Evolutionary conservation across 2,329 filamentous ascomycete genomes (phyloP).

Genomic region (Leptographium galeiforme): DNA sequence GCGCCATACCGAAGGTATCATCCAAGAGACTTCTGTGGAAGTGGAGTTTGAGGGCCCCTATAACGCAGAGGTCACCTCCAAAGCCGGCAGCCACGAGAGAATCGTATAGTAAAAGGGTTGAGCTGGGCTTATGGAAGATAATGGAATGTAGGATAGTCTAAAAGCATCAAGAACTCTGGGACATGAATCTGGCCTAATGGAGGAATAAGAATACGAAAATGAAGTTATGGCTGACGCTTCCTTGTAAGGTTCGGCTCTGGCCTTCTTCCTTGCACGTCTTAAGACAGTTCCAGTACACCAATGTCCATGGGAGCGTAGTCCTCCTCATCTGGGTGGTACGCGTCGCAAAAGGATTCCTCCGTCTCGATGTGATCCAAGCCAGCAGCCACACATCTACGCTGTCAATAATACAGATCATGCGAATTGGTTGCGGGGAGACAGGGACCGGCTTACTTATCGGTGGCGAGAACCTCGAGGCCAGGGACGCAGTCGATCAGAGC

Average conservation of each 20-base stretch:
- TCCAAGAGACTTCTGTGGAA: not conserved
- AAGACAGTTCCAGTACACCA: not conserved
- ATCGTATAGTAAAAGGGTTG: not conserved
- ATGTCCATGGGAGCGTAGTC: not conserved
- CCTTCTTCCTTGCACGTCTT: too few relatives aligned
- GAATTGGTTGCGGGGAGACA: too few relatives aligned
- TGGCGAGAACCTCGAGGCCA: conserved; percentile 5
- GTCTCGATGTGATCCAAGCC: conserved; percentile 3
- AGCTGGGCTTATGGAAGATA: too few relatives aligned
- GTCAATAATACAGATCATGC: not conserved
- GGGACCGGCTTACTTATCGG: not conserved
- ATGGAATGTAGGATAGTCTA: too few relatives aligned
- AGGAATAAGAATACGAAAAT: too few relatives aligned
- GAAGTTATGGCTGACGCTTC: too few relatives aligned
- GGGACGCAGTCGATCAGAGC: conserved; percentile 7
- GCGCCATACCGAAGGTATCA: not conserved
- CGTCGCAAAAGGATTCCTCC: conserved; percentile 4
- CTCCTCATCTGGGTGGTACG: conserved; percentile 3
- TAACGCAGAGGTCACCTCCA: not conserved
- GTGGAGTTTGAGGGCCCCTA: not conserved
- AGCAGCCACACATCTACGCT: not conserved
- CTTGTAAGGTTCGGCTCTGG: too few relatives aligned
- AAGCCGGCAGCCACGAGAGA: not conserved
- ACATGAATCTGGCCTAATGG: too few relatives aligned
- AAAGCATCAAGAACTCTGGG: too few relatives aligned